Evolutionary conservation across 2,329 filamentous ascomycete genomes (phyloP).

Genomic region (Alternaria infectoria): DNA sequence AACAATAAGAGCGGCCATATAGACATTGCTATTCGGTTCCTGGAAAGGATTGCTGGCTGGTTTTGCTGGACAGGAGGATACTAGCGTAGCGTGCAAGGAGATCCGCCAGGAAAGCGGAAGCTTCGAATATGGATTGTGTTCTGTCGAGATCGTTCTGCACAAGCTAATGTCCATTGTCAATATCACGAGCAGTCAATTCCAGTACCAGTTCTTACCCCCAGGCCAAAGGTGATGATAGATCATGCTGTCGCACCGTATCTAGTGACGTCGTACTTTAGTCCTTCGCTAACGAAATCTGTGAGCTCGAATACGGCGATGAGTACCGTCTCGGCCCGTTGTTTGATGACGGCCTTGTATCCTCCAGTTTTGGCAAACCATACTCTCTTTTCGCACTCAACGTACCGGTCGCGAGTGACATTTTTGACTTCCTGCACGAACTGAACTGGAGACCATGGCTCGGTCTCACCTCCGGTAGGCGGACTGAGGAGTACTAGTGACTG

Average conservation of each 20-base stretch:
- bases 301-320: not conserved
- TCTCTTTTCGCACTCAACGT: not conserved
- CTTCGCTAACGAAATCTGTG: not conserved
- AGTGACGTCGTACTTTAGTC: not conserved
- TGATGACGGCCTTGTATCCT: not conserved
- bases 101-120: not conserved
- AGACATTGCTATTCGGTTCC: not conserved
- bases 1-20: not conserved
- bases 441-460: not conserved
- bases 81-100: not conserved
- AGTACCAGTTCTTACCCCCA: not conserved
- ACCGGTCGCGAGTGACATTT: not conserved
- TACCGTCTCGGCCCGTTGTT: not conserved
- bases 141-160: not conserved
- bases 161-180: not conserved
- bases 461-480: not conserved
- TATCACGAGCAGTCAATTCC: not conserved
- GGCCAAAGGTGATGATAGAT: not conserved
- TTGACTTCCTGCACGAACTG: not conserved
- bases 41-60: not conserved
- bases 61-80: not conserved
- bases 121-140: not conserved
- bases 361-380: not conserved
- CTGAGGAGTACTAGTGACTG: not conserved
- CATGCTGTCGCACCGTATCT: not conserved